These are phyloP conservation scores for Balansia obtecta DNA, from an alignment of 2,329 filamentous ascomycete genomes.

Conservation along the genomic window DNA sequence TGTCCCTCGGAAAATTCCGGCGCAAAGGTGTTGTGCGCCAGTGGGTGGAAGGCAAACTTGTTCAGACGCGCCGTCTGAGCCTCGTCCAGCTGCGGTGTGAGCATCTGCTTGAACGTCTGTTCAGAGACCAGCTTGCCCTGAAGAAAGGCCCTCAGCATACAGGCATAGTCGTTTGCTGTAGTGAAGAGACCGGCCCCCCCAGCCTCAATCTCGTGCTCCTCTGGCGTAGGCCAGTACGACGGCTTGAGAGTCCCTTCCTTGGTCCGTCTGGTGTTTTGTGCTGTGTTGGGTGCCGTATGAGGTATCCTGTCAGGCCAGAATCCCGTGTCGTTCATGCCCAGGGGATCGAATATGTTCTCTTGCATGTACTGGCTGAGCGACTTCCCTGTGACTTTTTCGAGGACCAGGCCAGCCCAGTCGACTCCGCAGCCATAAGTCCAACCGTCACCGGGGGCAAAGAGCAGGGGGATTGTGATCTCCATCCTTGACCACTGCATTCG, in stretches of 20 bases:
- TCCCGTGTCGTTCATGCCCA: slow-evolving; percentile 23
- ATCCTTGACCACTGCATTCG: slow-evolving; percentile 21
- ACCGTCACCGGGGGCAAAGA: slow-evolving; percentile 31
- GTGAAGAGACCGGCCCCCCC: slow-evolving; percentile 32
- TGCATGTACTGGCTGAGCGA: slow-evolving; percentile 25
- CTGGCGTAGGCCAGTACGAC: slow-evolving; percentile 11
- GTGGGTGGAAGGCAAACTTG: slow-evolving; percentile 9
- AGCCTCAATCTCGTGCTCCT: slow-evolving; percentile 24
- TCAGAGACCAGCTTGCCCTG: slow-evolving; percentile 17
- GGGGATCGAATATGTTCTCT: slow-evolving; percentile 22
- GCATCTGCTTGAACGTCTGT: slow-evolving; percentile 22
- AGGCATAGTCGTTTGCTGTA: slow-evolving; percentile 27
- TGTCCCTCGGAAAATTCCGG: slow-evolving; percentile 24
- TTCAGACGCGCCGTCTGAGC: slow-evolving; percentile 12
- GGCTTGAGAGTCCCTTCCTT: slow-evolving; percentile 11
- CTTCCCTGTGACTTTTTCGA: slow-evolving; percentile 27
- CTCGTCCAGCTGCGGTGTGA: slow-evolving; percentile 27
- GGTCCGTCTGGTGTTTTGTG: slow-evolving; percentile 12
- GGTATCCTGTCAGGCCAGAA: slow-evolving; percentile 22
- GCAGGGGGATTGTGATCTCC: slow-evolving; percentile 29
- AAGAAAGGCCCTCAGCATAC: slow-evolving; percentile 22
- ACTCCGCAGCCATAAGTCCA: slow-evolving; percentile 35
- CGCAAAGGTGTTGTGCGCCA: slow-evolving; percentile 16
- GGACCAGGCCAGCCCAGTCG: slow-evolving; percentile 34
- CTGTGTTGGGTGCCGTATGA: slow-evolving; percentile 12